phyloP scores from a whole-genome alignment of 2,329 filamentous ascomycete species.

The Diplocarpon rosae region DNA sequence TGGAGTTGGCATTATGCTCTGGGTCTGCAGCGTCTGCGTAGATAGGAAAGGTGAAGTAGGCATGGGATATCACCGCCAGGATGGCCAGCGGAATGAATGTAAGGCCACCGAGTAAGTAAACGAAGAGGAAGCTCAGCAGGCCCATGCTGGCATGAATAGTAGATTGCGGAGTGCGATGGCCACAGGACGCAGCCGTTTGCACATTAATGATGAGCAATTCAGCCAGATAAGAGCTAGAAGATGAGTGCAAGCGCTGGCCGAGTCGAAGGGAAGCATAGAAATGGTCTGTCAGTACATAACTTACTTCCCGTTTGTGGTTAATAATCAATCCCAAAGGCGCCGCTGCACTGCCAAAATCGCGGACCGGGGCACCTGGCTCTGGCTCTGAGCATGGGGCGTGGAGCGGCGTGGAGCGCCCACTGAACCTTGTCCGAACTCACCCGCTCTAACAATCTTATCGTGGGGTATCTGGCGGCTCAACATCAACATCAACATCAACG shows the following conservation, averaged over 20 bases:
- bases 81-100: conserved; percentile 74
- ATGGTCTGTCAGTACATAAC: too few species aligned
- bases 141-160: conserved; percentile 8
- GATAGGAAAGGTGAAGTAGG: conserved; percentile 56
- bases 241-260: background rate
- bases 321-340: too few species aligned
- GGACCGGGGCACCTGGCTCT: too few species aligned
- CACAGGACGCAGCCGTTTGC: background rate
- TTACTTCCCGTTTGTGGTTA: too few species aligned
- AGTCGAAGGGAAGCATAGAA: too few species aligned
- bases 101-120: conserved; percentile 77
- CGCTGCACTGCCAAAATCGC: too few species aligned
- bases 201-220: conserved; percentile 1
- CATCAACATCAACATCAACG: too few species aligned
- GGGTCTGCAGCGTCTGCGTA: conserved; percentile 32
- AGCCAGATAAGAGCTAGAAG: background rate
- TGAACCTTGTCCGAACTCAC: too few species aligned
- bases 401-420: too few species aligned
- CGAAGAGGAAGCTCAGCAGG: conserved; percentile 35
- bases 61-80: conserved; percentile 48
- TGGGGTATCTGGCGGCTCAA: too few species aligned
- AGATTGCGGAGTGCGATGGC: background rate
- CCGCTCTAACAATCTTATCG: too few species aligned
- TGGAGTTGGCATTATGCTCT: conserved; percentile 29
- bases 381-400: too few species aligned